phyloP scores from a whole-genome alignment of 495 filamentous ascomycete species.

The Neurospora sp. region DNA sequence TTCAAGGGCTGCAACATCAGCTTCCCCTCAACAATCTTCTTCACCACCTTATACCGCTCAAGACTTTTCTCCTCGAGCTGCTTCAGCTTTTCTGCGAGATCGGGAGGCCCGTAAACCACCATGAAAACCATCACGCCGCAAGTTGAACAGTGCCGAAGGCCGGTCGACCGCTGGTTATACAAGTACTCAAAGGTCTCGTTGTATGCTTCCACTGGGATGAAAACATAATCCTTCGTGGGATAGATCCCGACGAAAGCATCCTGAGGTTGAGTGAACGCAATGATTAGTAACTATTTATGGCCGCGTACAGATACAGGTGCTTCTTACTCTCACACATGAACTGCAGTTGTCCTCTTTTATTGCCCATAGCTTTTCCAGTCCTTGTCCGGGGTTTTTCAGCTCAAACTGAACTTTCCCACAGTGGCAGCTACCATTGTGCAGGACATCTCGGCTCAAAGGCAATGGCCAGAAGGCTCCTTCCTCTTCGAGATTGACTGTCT shows the following conservation, averaged over 20 bases:
- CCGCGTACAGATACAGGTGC: background rate
- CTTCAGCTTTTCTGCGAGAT: background rate
- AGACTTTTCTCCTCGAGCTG: slow-evolving; percentile 5
- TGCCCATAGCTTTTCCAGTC: background rate
- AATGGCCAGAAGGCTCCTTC: background rate
- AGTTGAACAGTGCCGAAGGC: slow-evolving; percentile 6
- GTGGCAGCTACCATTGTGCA: slow-evolving; percentile 9
- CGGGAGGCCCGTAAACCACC: slow-evolving; percentile 13
- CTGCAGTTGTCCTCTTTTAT: slow-evolving; percentile 17
- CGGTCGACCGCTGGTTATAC: slow-evolving; percentile 4
- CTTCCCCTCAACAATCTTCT: slow-evolving; percentile 7
- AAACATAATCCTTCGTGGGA: slow-evolving; percentile 10
- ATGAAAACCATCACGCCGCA: slow-evolving; percentile 13
- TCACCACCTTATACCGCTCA: slow-evolving; percentile 7
- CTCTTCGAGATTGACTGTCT: background rate
- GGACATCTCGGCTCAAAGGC: background rate
- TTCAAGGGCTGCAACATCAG: slow-evolving; percentile 14
- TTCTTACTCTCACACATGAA: slow-evolving; percentile 10
- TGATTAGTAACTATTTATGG: background rate
- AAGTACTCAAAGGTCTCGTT: slow-evolving; percentile 10
- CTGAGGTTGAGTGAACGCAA: background rate
- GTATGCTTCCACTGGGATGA: slow-evolving; percentile 4
- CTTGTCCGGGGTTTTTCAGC: background rate
- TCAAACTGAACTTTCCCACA: slow-evolving; percentile 9
- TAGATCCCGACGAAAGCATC: slow-evolving; percentile 12